Evolutionary conservation across 805 yeast species (phyloP).

Genomic region (Priceomyces haplophilus): DNA sequence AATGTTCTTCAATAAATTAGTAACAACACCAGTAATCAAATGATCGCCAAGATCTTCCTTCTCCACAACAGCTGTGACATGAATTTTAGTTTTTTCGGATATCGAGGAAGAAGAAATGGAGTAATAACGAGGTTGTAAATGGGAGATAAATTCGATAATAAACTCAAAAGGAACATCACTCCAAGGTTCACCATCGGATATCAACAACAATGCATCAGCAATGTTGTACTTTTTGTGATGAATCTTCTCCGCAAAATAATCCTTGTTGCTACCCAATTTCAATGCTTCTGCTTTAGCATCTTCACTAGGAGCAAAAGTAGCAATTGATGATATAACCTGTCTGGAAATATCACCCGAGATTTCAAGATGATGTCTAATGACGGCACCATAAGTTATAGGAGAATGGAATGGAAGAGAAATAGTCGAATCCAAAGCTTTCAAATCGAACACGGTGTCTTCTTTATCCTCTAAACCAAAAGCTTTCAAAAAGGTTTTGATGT

Average conservation of each 20-base stretch:
- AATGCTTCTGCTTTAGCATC: slow-evolving; percentile 49
- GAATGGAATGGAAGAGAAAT: slow-evolving; percentile 61
- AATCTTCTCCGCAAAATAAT: slow-evolving; percentile 61
- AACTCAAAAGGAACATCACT: slow-evolving; percentile 74
- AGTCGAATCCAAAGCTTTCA: slow-evolving; percentile 71
- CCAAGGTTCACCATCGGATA: slow-evolving; percentile 75
- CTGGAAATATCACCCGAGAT: slow-evolving; percentile 93
- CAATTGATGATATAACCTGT: slow-evolving; percentile 69
- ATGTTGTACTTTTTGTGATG: slow-evolving; percentile 61
- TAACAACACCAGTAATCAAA: slow-evolving; percentile 79
- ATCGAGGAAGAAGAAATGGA: slow-evolving; percentile 90
- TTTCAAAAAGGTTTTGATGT: slow-evolving; percentile 60
- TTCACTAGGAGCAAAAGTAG: slow-evolving; percentile 76
- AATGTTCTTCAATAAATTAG: slow-evolving; percentile 78
- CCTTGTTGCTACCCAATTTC: slow-evolving; percentile 65
- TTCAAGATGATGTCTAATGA: slow-evolving; percentile 81
- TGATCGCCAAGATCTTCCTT: slow-evolving; percentile 37
- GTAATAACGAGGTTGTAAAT: slow-evolving; percentile 90
- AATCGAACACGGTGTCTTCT: slow-evolving; percentile 53
- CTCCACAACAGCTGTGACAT: slow-evolving; percentile 92
- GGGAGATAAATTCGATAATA: slow-evolving; percentile 74
- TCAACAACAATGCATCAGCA: slow-evolving; percentile 63
- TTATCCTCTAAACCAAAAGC: slow-evolving; percentile 59
- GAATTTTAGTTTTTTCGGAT: slow-evolving; percentile 69
- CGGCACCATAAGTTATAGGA: slow-evolving; percentile 87